phyloP scores from a whole-genome alignment of 1,139 yeast species.

The Wickerhamomyces sp. region DNA sequence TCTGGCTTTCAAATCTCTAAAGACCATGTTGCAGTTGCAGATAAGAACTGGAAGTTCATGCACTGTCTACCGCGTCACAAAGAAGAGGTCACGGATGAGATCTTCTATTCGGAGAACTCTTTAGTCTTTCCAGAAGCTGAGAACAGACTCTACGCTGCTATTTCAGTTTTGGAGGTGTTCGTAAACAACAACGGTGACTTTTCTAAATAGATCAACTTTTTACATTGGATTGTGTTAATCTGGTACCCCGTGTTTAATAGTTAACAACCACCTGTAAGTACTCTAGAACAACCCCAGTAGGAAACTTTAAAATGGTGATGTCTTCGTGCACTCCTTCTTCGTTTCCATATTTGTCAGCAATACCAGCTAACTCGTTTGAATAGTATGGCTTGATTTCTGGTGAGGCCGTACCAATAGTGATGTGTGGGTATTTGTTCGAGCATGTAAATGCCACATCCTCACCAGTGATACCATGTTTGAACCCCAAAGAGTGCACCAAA shows the following conservation, averaged over 20 bases:
- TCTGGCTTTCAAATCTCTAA: slow-evolving; percentile 78
- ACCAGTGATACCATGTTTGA: slow-evolving; percentile 24
- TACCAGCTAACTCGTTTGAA: slow-evolving; percentile 38
- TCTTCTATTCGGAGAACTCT: slow-evolving; percentile 79
- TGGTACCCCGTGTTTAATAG: slow-evolving; percentile 10
- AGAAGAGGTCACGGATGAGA: slow-evolving; percentile 91
- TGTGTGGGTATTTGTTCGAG: slow-evolving; percentile 54
- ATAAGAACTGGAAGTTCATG: slow-evolving; percentile 80
- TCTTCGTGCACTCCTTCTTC: slow-evolving; percentile 13
- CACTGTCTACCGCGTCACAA: slow-evolving; percentile 95
- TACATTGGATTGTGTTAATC: no score
- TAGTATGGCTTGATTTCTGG: slow-evolving; percentile 45
- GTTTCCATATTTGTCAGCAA: slow-evolving; percentile 10
- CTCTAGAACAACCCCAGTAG: slow-evolving; percentile 8
- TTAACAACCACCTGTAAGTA: slow-evolving; percentile 12
- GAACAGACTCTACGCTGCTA: slow-evolving; percentile 92
- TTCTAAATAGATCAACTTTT: slow-evolving; percentile 17
- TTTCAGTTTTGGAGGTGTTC: slow-evolving; percentile 87
- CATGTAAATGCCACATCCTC: slow-evolving; percentile 25
- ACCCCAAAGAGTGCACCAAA: slow-evolving; percentile 37
- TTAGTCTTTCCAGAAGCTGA: slow-evolving; percentile 94
- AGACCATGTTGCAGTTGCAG: slow-evolving; percentile 57
- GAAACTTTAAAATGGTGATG: slow-evolving; percentile 19
- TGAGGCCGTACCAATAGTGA: slow-evolving; percentile 65
- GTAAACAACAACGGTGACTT: slow-evolving; percentile 76